Conservation (phyloP, 2,329 filamentous ascomycete species). For the Ambrosiella beaveri region DNA sequence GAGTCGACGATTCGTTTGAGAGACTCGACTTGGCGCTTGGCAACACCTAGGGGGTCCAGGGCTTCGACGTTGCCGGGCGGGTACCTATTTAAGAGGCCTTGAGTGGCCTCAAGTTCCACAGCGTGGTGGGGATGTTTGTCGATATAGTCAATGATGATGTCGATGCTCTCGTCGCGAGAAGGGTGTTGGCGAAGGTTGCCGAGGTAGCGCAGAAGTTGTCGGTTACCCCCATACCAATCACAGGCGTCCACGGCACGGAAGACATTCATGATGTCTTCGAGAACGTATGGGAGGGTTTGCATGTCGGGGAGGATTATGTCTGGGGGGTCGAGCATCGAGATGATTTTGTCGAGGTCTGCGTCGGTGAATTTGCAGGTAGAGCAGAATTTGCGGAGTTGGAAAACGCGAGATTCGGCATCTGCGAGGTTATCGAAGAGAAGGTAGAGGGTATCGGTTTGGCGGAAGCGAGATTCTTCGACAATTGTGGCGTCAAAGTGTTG, state of each 20-base stretch:
- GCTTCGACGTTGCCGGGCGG: background rate
- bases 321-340: background rate
- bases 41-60: background rate
- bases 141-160: background rate
- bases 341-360: background rate
- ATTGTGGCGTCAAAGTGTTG: background rate
- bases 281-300: background rate
- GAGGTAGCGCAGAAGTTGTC: background rate
- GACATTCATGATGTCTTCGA: background rate
- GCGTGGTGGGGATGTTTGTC: background rate
- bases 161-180: background rate
- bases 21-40: background rate
- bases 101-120: background rate
- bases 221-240: background rate
- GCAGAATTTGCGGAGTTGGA: background rate
- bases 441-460: background rate
- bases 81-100: background rate
- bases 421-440: background rate
- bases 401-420: background rate
- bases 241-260: background rate
- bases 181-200: background rate
- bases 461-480: background rate
- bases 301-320: background rate
- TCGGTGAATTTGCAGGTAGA: background rate
- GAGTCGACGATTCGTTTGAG: background rate